Evolutionary conservation across 129 eudicot species (phyloP).

Genomic region (Flaveria bidentis): DNA sequence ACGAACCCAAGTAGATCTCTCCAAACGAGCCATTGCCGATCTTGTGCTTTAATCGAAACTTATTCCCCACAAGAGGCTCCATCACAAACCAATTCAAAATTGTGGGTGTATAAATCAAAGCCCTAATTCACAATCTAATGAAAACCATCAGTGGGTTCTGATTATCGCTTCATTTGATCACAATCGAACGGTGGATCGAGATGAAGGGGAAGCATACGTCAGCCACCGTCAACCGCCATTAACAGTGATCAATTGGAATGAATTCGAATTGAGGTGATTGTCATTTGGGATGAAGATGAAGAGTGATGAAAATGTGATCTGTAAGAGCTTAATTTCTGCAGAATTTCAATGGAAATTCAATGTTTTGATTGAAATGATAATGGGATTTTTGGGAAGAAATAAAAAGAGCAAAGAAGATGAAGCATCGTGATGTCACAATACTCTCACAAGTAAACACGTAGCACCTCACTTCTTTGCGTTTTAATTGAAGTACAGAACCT

Average conservation of each 20-base stretch:
- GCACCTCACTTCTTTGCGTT: too few relatives aligned
- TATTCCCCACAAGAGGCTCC: constrained; percentile 97
- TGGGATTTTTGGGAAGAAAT: too few relatives aligned
- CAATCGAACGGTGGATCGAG: neutral
- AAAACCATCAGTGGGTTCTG: neutral
- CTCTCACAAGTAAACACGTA: too few relatives aligned
- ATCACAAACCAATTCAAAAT: constrained; percentile 26
- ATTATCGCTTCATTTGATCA: constrained; percentile 24
- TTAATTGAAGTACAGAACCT: too few relatives aligned
- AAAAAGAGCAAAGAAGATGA: too few relatives aligned
- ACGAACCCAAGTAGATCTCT: constrained; percentile 92
- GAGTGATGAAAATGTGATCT: neutral
- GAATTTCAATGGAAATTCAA: too few relatives aligned
- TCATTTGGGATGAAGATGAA: constrained; percentile 9
- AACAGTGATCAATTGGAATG: constrained; percentile 15
- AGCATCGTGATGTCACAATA: too few relatives aligned
- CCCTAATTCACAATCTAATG: constrained; percentile 23
- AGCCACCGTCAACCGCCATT: too few relatives aligned
- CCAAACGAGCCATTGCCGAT: constrained; percentile 95
- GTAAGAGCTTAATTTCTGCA: too few relatives aligned
- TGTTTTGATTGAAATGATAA: too few relatives aligned
- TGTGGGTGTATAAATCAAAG: constrained; percentile 9
- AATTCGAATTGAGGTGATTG: constrained; percentile 17
- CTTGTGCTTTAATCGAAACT: constrained; percentile 85
- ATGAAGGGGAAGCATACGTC: neutral